These are phyloP conservation scores for Roridomyces roridus DNA, from an alignment of 768 basidiomycete species.

Conservation along the genomic window DNA sequence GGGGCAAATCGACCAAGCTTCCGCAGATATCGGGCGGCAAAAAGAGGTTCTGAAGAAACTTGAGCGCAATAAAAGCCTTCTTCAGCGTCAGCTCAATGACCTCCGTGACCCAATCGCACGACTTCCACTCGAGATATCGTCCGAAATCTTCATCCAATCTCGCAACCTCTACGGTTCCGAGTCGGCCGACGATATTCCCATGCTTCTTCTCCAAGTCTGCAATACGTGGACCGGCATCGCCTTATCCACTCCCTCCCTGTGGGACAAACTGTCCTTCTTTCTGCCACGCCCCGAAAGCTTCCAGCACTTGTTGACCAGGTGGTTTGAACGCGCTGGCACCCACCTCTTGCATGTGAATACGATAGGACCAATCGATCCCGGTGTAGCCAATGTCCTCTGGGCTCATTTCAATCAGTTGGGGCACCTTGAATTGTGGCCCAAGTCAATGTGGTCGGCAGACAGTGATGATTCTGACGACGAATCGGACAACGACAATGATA, in stretches of 20 bases:
- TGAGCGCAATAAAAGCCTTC: background rate
- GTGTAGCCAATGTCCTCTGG: too few relatives aligned
- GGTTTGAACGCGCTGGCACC: too few relatives aligned
- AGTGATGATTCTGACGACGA: too few relatives aligned
- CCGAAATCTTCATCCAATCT: background rate
- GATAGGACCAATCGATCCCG: too few relatives aligned
- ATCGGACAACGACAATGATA: too few relatives aligned
- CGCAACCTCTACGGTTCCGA: background rate
- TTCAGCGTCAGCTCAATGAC: background rate
- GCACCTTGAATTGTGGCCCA: too few relatives aligned
- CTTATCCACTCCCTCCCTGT: background rate
- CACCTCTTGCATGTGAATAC: too few relatives aligned
- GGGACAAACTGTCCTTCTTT: background rate
- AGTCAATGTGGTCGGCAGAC: too few relatives aligned
- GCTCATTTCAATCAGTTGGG: too few relatives aligned
- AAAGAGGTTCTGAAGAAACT: background rate
- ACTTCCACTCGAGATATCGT: background rate
- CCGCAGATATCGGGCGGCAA: background rate
- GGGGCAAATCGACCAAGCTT: background rate
- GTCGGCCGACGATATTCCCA: background rate
- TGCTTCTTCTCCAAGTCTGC: background rate
- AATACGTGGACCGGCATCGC: background rate
- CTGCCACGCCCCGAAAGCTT: background rate
- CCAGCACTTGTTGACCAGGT: background rate
- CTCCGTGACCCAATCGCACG: conserved; percentile 1